Evolutionary conservation across 805 yeast species (phyloP).

Genomic region (Schwanniomyces sp.): DNA sequence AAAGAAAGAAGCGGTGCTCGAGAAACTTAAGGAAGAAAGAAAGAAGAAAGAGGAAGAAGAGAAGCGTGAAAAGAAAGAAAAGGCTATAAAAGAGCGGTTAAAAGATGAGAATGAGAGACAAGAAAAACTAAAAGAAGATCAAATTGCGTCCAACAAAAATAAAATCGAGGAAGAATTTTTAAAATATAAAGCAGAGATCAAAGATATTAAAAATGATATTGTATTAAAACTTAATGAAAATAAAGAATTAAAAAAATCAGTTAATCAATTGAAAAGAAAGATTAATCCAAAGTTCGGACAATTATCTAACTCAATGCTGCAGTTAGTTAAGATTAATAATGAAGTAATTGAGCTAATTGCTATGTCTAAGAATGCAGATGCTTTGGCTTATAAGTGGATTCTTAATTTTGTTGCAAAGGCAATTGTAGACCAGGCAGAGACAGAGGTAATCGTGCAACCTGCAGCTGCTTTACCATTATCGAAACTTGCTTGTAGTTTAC

Average conservation of each 20-base stretch:
- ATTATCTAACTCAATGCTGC: constrained; percentile 67
- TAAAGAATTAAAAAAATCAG: constrained; percentile 51
- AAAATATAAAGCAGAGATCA: constrained; percentile 51
- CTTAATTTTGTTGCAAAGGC: constrained; percentile 84
- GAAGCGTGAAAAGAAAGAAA: constrained; percentile 22
- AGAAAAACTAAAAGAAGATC: constrained; percentile 15
- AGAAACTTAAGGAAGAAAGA: neutral
- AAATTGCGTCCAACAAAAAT: constrained; percentile 22
- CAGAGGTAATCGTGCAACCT: constrained; percentile 82
- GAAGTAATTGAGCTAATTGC: constrained; percentile 54
- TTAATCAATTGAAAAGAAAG: constrained; percentile 64
- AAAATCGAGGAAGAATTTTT: constrained; percentile 44
- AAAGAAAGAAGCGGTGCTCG: constrained; percentile 10
- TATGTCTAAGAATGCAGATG: constrained; percentile 42
- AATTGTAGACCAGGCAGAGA: constrained; percentile 85
- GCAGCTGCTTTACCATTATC: constrained; percentile 80
- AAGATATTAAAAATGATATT: constrained; percentile 58
- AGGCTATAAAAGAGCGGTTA: constrained; percentile 7
- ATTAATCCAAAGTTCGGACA: constrained; percentile 92
- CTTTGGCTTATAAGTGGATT: constrained; percentile 66
- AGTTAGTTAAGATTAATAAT: constrained; percentile 50
- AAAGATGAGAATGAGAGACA: constrained; percentile 15
- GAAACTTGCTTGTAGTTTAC: constrained; percentile 53
- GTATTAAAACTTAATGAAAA: constrained; percentile 53
- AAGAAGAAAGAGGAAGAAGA: constrained; percentile 17